Evolutionary conservation across 768 basidiomycete genomes (phyloP).

Genomic region (Strobilomyces confusus): DNA sequence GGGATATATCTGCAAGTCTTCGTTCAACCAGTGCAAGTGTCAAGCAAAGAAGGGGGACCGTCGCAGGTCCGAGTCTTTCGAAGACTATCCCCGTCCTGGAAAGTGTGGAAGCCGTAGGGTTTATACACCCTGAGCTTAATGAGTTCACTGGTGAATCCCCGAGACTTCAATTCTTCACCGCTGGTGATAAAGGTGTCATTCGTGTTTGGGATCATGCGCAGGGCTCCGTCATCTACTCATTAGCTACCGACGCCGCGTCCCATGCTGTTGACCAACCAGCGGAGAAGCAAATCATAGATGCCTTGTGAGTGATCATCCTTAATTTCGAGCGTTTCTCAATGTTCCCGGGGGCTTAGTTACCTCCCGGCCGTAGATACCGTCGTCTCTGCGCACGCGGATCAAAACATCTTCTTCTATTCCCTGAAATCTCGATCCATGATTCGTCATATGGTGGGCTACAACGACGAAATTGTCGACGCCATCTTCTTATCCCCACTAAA

Average conservation of each 20-base stretch:
- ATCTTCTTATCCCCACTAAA: slow-evolving; percentile 61
- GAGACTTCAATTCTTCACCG: slow-evolving; percentile 74
- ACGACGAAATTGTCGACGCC: slow-evolving; percentile 95
- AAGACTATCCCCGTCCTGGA: slow-evolving; percentile 84
- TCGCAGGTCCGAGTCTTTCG: slow-evolving; percentile 52
- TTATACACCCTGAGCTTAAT: slow-evolving; percentile 51
- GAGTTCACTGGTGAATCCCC: slow-evolving; percentile 33
- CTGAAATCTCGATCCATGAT: slow-evolving; percentile 57
- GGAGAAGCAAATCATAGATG: slow-evolving; percentile 77
- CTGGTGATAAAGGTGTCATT: slow-evolving; percentile 84
- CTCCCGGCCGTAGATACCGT: slow-evolving; percentile 59
- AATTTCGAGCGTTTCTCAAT: slow-evolving; percentile 13
- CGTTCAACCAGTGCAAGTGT: slow-evolving; percentile 6
- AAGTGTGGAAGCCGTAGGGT: slow-evolving; percentile 81
- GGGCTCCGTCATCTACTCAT: slow-evolving; percentile 57
- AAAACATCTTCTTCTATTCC: slow-evolving; percentile 93
- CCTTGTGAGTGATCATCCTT: slow-evolving; percentile 58
- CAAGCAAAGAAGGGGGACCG: slow-evolving; percentile 36
- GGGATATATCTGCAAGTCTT: slow-evolving; percentile 58
- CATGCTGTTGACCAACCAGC: slow-evolving; percentile 56
- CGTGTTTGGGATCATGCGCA: slow-evolving; percentile 80
- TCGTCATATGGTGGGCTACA: slow-evolving; percentile 92
- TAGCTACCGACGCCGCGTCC: slow-evolving; percentile 42
- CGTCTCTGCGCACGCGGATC: slow-evolving; percentile 88
- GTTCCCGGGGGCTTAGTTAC: slow-evolving; percentile 49